Conservation (phyloP, 2,329 filamentous ascomycete genomes). For the Pseudogymnoascus sp. region DNA sequence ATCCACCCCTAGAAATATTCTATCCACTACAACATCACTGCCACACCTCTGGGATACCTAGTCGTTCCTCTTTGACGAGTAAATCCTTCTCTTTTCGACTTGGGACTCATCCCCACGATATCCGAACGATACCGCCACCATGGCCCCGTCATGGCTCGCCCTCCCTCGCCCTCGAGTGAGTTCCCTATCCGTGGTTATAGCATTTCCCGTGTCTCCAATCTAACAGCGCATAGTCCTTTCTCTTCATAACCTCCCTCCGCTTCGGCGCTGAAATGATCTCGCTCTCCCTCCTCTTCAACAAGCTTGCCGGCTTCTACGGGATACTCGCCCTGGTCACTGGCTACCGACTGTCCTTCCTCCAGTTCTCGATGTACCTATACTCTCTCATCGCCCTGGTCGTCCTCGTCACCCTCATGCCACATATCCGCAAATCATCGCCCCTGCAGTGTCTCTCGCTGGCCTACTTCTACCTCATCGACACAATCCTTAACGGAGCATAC, state of each 20-base stretch:
- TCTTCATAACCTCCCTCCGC: constrained; percentile 77
- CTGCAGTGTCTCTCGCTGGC: constrained; percentile 74
- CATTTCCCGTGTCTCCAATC: background rate
- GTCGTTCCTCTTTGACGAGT: background rate
- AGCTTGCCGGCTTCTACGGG: constrained; percentile 83
- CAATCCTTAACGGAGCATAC: constrained; percentile 71
- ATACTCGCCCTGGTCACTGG: constrained; percentile 83
- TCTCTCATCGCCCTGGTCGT: constrained; percentile 63
- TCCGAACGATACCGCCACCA: constrained; percentile 4
- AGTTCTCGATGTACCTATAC: constrained; percentile 89
- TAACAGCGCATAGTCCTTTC: constrained; percentile 55
- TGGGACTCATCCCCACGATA: background rate
- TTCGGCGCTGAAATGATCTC: constrained; percentile 81
- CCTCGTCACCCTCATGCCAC: constrained; percentile 63
- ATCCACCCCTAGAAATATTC: background rate
- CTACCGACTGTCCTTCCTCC: constrained; percentile 70
- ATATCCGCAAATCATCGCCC: constrained; percentile 70
- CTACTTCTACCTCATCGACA: constrained; percentile 80
- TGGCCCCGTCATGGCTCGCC: constrained; percentile 2
- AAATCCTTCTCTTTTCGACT: background rate
- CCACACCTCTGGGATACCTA: background rate
- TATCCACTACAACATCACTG: background rate
- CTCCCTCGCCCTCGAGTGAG: constrained; percentile 3
- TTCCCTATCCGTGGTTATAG: background rate
- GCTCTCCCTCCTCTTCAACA: constrained; percentile 79